These are phyloP conservation scores for Haplosporangium gracile DNA, from an alignment of 192 early-diverging fungal genomes.

Conservation along the genomic window DNA sequence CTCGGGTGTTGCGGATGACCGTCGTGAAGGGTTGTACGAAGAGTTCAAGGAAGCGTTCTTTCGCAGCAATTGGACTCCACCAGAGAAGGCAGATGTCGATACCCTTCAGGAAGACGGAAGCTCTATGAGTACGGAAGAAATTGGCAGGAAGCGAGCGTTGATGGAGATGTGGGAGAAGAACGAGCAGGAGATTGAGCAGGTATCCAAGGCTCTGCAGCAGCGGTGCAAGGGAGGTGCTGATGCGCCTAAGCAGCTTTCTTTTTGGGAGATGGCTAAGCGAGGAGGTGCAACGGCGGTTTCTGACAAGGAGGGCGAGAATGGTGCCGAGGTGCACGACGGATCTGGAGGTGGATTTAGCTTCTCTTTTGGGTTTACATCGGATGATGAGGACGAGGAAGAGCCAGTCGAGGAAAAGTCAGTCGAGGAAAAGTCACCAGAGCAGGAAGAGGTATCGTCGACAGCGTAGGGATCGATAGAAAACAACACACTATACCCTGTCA, in stretches of 20 bases:
- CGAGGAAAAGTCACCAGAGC: not conserved
- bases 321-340: not conserved
- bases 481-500: not conserved
- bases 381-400: slow-evolving; percentile 23
- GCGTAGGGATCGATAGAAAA: not conserved
- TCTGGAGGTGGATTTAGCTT: slow-evolving; percentile 32
- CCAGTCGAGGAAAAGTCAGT: not conserved
- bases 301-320: not conserved
- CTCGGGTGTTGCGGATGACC: slow-evolving; percentile 51
- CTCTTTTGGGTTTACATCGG: slow-evolving; percentile 42
- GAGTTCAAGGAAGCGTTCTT: slow-evolving; percentile 60
- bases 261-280: slow-evolving; percentile 53
- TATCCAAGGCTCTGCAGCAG: slow-evolving; percentile 13
- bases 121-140: slow-evolving; percentile 15
- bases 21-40: slow-evolving; percentile 58
- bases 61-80: slow-evolving; percentile 33
- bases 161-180: slow-evolving; percentile 32
- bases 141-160: slow-evolving; percentile 15
- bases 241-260: slow-evolving; percentile 30
- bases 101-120: not conserved
- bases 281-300: not conserved
- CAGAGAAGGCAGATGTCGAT: not conserved
- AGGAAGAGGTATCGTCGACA: not conserved
- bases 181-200: slow-evolving; percentile 31
- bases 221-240: slow-evolving; percentile 6